These are phyloP conservation scores for Pulveroboletus sp. DNA, from an alignment of 768 basidiomycete genomes.

Conservation along the genomic window DNA sequence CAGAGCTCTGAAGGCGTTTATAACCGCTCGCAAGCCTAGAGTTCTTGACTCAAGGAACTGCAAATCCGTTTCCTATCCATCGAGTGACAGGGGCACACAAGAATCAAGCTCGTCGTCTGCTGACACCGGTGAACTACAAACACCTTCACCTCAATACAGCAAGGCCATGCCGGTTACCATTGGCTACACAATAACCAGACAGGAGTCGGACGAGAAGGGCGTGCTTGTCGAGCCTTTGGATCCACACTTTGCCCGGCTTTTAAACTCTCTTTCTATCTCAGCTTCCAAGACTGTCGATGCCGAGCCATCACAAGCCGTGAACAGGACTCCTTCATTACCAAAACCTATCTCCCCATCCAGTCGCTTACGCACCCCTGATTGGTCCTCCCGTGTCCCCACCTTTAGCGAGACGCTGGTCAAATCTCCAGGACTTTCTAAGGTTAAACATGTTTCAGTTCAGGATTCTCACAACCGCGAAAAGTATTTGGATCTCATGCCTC, in stretches of 20 bases:
- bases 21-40: conserved; percentile 58
- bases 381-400: conserved; percentile 30
- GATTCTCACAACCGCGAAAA: conserved; percentile 6
- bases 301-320: conserved; percentile 4
- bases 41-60: conserved; percentile 33
- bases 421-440: conserved; percentile 6
- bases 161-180: conserved; percentile 31
- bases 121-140: conserved; percentile 57
- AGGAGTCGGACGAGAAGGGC: conserved; percentile 30
- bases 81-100: conserved; percentile 37
- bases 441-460: conserved; percentile 1
- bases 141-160: conserved; percentile 57
- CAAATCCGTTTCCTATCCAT: conserved; percentile 26
- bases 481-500: background rate
- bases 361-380: conserved; percentile 26
- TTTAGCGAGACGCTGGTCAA: conserved; percentile 11
- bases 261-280: conserved; percentile 60
- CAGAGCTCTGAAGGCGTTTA: conserved; percentile 54
- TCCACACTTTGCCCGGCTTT: conserved; percentile 65
- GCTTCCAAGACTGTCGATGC: conserved; percentile 31
- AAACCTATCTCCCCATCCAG: conserved; percentile 7
- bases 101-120: conserved; percentile 67
- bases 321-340: conserved; percentile 8
- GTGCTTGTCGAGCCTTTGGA: conserved; percentile 41
- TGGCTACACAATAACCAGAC: conserved; percentile 18